Conservation (phyloP, 2,329 filamentous ascomycete species). For the Parastagonospora avenae region DNA sequence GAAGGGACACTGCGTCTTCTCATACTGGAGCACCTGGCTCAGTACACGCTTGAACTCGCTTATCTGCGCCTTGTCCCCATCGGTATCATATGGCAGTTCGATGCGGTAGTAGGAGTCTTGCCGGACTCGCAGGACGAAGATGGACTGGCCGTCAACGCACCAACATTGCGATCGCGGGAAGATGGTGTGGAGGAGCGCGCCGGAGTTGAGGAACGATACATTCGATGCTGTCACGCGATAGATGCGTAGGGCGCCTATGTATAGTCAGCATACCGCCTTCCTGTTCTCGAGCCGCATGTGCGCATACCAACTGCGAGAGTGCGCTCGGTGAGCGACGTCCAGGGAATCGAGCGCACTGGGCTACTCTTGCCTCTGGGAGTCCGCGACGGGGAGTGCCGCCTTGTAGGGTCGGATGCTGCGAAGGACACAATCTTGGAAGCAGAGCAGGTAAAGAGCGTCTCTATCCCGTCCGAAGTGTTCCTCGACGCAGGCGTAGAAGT, state of each 20-base stretch:
- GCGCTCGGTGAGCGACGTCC: constrained; percentile 76
- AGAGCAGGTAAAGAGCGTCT: constrained; percentile 76
- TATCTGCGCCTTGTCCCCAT: constrained; percentile 68
- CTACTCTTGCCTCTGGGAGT: constrained; percentile 45
- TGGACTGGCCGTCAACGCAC: constrained; percentile 84
- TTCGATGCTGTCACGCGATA: constrained; percentile 81
- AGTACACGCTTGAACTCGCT: constrained; percentile 72
- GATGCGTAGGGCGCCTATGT: constrained; percentile 73
- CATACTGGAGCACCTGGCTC: constrained; percentile 77
- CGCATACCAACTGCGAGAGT: constrained; percentile 76
- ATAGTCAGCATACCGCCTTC: constrained; percentile 8
- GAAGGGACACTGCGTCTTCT: constrained; percentile 88
- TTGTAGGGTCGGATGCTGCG: constrained; percentile 45
- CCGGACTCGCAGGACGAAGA: constrained; percentile 85
- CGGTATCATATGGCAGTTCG: constrained; percentile 72
- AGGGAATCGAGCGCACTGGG: constrained; percentile 69
- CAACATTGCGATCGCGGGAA: constrained; percentile 90
- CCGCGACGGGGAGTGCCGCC: constrained; percentile 43
- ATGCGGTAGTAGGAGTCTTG: constrained; percentile 89
- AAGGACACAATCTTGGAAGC: constrained; percentile 75
- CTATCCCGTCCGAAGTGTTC: constrained; percentile 55
- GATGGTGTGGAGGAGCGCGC: constrained; percentile 81
- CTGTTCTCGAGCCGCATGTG: not conserved
- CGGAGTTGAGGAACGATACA: constrained; percentile 86
- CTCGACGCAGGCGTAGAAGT: constrained; percentile 40